Evolutionary conservation across 2,329 filamentous ascomycete species (phyloP), one percentile per base, ranked within the genome.

Genomic region (Colletotrichum noveboracense): DNA sequence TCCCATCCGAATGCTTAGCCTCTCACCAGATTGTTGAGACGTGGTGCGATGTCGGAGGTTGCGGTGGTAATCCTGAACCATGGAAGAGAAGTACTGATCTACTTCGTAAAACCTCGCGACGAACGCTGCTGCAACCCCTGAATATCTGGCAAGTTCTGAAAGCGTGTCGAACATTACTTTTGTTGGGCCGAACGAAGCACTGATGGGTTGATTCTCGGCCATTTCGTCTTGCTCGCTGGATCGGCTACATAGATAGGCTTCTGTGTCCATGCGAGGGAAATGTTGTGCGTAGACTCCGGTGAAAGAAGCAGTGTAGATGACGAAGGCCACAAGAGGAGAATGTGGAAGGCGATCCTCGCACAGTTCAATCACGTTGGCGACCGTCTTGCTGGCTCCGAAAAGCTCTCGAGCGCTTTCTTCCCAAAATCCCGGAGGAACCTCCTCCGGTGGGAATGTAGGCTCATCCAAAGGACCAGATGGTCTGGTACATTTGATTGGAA

Each of bases 231-330:
- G 30, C 10, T 66, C 43, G 58, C 82, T 85, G 21, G 87, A 84
- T 4, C 84, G 77, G 48, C 77, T 79, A 6, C 85, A 80, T 84
- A 94, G 89, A 79, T 89, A 89, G 7, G 86, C 83, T 12, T 89
- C 84, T 2, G 85, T 86, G 78, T 95, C 93, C 91, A 95, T 94
- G 71, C 90, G 89, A 0, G 92, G 92, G 72, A 94, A 95, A 79
- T 92, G 90, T 64, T 88, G 87, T 12, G 91, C 91, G 80, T 95
- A 95, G 3, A 94, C 87, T 43, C 92, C 91, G 21, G 91, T 88
- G 79, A 94, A 93, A 0, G 90, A 89, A 1, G 93, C 92, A 9
- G 90, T 91, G 86, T 93, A 95, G 60, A 93, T 87, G 5, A 93
- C 90, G 79, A 94, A 95, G 6, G 91, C 88, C 5, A 93, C 89